Evolutionary conservation across 805 yeast species (phyloP).

Genomic region (Torulaspora quercuum): DNA sequence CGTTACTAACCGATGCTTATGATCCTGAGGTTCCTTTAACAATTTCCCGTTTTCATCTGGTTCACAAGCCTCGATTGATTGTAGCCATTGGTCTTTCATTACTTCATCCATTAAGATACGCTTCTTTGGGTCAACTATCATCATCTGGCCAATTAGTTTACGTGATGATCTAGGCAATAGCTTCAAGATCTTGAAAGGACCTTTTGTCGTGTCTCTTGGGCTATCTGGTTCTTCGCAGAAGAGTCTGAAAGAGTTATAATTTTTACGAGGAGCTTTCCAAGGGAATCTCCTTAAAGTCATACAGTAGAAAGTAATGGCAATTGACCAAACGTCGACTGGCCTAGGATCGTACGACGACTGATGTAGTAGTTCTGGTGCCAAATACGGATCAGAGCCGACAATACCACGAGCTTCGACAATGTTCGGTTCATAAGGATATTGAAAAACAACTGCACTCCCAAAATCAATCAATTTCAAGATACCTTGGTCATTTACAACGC

Average conservation of each 20-base stretch:
- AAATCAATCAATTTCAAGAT: slow-evolving; percentile 85
- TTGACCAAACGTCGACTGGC: slow-evolving; percentile 87
- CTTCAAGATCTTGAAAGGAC: slow-evolving; percentile 70
- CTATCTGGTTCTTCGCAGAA: slow-evolving; percentile 48
- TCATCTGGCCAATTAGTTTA: slow-evolving; percentile 59
- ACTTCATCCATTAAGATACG: slow-evolving; percentile 61
- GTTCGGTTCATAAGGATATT: slow-evolving; percentile 55
- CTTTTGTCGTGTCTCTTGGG: slow-evolving; percentile 47
- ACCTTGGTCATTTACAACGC: slow-evolving; percentile 76
- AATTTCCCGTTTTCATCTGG: slow-evolving; percentile 27
- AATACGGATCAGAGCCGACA: slow-evolving; percentile 93
- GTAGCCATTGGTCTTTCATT: slow-evolving; percentile 54
- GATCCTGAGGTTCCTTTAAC: slow-evolving; percentile 38
- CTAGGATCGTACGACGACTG: slow-evolving; percentile 69
- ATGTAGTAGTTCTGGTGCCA: slow-evolving; percentile 83
- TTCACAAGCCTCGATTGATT: slow-evolving; percentile 53
- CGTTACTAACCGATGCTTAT: slow-evolving; percentile 64
- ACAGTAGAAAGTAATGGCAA: slow-evolving; percentile 89
- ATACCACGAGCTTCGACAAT: slow-evolving; percentile 73
- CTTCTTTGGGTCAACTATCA: slow-evolving; percentile 53
- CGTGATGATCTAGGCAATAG: slow-evolving; percentile 68
- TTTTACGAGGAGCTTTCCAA: slow-evolving; percentile 85
- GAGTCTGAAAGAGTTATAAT: slow-evolving; percentile 71
- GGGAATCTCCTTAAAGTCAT: slow-evolving; percentile 86
- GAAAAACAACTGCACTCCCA: slow-evolving; percentile 85